Conservation (phyloP, 1,284 basidiomycete genomes). For the Meripilus lineatus region DNA sequence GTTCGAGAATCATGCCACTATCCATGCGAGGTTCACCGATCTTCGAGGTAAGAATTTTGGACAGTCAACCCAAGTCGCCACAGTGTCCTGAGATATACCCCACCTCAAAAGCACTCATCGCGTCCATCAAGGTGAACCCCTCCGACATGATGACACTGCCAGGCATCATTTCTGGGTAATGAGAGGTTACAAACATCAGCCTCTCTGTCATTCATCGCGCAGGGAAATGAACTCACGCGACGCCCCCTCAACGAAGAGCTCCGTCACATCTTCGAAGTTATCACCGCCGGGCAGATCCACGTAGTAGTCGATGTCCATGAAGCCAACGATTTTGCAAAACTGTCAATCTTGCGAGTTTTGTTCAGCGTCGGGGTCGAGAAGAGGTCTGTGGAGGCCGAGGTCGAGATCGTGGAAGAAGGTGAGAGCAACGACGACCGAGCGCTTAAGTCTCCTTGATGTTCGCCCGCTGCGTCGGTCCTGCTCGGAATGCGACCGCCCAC, state of each 20-base stretch:
- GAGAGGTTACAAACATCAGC: neutral
- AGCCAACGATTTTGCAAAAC: neutral
- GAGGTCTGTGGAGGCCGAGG: neutral
- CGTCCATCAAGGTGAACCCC: slow-evolving; percentile 72
- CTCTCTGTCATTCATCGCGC: neutral
- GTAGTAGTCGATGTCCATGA: slow-evolving; percentile 17
- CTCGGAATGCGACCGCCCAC: too few relatives aligned
- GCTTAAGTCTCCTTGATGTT: neutral
- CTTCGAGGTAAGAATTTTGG: slow-evolving; percentile 33
- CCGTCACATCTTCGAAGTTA: slow-evolving; percentile 57
- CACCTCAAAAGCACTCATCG: slow-evolving; percentile 88
- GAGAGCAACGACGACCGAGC: neutral
- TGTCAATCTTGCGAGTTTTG: neutral
- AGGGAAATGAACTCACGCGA: slow-evolving; percentile 37
- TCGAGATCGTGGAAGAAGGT: neutral
- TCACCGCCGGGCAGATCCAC: slow-evolving; percentile 45
- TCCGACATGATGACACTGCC: slow-evolving; percentile 67
- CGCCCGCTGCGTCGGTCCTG: neutral
- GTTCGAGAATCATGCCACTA: slow-evolving; percentile 62
- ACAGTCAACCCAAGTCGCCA: too few relatives aligned
- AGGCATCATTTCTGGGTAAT: slow-evolving; percentile 69
- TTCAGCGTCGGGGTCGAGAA: neutral
- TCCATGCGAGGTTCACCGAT: slow-evolving; percentile 90
- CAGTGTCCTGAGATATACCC: slow-evolving; percentile 13
- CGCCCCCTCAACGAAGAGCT: slow-evolving; percentile 50